Conservation (phyloP, 2,329 filamentous ascomycete species). For the Ceratocystis cubensis region DNA sequence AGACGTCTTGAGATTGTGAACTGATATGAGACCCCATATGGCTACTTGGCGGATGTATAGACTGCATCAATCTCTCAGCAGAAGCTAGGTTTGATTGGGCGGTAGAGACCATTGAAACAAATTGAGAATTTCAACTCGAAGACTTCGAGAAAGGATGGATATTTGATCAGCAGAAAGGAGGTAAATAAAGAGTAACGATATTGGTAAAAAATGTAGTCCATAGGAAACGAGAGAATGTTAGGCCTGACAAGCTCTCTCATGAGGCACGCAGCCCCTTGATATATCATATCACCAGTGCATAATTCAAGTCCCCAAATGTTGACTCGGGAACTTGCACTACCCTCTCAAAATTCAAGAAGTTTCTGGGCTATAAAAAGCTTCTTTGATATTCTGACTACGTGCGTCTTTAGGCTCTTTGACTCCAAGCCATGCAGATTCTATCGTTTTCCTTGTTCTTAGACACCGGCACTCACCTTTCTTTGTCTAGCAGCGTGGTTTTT, state of each 20-base stretch:
- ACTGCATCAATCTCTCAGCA: neutral
- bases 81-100: neutral
- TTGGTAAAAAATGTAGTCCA: neutral
- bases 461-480: neutral
- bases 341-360: neutral
- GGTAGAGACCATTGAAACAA: neutral
- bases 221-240: neutral
- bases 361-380: neutral
- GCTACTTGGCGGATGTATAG: neutral
- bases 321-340: neutral
- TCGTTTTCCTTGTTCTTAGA: slow-evolving; percentile 1
- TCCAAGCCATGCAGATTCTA: neutral
- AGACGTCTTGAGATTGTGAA: neutral
- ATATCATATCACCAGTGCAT: neutral
- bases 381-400: neutral
- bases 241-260: neutral
- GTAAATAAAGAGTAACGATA: neutral
- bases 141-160: neutral
- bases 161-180: neutral
- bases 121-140: neutral
- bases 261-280: neutral
- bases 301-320: too few relatives aligned
- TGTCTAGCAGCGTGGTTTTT: neutral
- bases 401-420: neutral
- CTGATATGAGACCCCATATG: too few relatives aligned